phyloP scores from a whole-genome alignment of 2,329 filamentous ascomycete genomes.

The Ophiobolus disseminans region DNA sequence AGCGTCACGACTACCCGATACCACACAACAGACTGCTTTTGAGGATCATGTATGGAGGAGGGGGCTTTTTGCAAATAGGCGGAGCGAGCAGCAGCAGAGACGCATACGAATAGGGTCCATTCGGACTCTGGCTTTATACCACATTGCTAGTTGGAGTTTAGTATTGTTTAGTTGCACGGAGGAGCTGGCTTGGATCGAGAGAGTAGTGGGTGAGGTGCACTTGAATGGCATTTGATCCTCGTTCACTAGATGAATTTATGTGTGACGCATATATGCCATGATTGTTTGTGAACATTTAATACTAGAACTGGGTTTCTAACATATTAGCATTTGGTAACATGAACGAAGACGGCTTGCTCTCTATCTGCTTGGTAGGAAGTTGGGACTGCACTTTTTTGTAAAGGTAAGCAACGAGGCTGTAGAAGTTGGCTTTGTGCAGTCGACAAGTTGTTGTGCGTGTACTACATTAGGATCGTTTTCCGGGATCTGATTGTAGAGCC shows the following conservation, averaged over 20 bases:
- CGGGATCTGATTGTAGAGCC: too few species aligned
- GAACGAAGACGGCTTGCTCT: too few species aligned
- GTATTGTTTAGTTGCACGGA: conserved; percentile 28
- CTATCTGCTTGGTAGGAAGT: too few species aligned
- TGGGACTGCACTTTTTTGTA: too few species aligned
- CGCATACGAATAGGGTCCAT: conserved; percentile 6
- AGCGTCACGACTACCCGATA: conserved; percentile 49
- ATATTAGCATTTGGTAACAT: too few species aligned
- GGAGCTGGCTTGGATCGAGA: conserved; percentile 13
- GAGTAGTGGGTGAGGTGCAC: conserved; percentile 23
- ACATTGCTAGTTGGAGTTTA: conserved; percentile 32
- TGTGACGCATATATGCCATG: too few species aligned
- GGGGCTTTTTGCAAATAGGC: conserved; percentile 22
- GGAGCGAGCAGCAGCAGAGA: conserved; percentile 16
- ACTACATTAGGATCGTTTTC: too few species aligned
- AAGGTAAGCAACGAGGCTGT: too few species aligned
- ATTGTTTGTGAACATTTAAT: too few species aligned
- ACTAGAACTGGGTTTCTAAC: too few species aligned
- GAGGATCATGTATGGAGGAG: conserved; percentile 35
- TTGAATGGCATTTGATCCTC: conserved; percentile 24
- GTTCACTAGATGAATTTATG: background rate
- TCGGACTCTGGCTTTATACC: conserved; percentile 34
- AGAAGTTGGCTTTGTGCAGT: too few species aligned
- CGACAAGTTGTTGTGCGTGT: too few species aligned
- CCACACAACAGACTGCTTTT: conserved; percentile 48